Evolutionary conservation across 2,329 filamentous ascomycete genomes (phyloP).

Genomic region (Talaromyces marneffei): DNA sequence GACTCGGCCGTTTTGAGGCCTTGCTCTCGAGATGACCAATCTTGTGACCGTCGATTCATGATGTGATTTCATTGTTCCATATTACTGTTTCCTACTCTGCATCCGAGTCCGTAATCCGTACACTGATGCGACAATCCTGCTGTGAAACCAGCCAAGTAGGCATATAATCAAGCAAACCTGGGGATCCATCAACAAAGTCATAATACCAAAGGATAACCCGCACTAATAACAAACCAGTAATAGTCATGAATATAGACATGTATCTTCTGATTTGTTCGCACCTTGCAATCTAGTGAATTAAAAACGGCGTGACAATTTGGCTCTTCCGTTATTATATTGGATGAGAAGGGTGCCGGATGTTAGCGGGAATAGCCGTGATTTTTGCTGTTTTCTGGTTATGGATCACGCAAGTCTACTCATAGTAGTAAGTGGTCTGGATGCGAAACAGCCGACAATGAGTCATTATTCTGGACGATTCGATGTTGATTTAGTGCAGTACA

Average conservation of each 20-base stretch:
- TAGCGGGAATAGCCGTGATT: conserved; percentile 2
- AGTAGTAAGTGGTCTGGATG: not conserved
- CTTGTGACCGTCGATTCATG: not conserved
- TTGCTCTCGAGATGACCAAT: not conserved
- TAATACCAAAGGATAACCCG: not conserved
- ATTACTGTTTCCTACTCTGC: too few species aligned
- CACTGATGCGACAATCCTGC: not conserved
- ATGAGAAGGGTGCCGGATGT: not conserved
- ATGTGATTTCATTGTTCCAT: not conserved
- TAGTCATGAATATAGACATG: not conserved
- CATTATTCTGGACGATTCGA: not conserved
- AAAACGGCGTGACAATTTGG: not conserved
- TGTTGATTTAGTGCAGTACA: not conserved
- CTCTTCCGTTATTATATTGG: not conserved
- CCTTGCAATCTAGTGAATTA: not conserved
- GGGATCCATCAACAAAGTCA: not conserved
- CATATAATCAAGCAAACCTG: not conserved
- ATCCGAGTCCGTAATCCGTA: not conserved
- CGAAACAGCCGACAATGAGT: conserved; percentile 1
- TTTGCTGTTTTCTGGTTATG: not conserved
- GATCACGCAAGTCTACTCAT: not conserved
- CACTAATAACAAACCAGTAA: not conserved
- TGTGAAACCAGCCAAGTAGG: not conserved
- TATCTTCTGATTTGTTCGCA: not conserved
- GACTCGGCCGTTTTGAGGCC: too few species aligned